These are phyloP conservation scores for Xeromyces bisporus DNA, from an alignment of 495 filamentous ascomycete species.

Conservation along the genomic window DNA sequence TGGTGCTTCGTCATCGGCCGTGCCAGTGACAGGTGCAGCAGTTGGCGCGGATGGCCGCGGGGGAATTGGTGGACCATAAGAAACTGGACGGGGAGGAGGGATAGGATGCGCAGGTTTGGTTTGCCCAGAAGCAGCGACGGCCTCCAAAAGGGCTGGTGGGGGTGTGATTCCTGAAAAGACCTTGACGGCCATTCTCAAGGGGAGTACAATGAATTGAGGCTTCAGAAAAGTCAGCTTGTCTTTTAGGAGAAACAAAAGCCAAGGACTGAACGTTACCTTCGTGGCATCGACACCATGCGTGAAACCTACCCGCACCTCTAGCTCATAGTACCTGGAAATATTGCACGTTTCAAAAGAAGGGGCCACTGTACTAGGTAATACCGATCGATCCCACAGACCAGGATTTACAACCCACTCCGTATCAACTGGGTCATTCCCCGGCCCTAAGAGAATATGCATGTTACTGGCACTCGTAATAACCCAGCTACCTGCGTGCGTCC, in stretches of 20 bases:
- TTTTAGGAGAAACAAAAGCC: constrained; percentile 1
- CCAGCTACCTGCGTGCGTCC: constrained; percentile 51
- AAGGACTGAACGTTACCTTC: constrained; percentile 27
- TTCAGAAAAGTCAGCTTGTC: constrained; percentile 15
- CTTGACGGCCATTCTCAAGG: constrained; percentile 58
- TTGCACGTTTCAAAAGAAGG: constrained; percentile 85
- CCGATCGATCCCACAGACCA: constrained; percentile 46
- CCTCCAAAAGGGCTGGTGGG: constrained; percentile 54
- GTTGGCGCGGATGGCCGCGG: constrained; percentile 14
- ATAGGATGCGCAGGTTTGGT: constrained; percentile 9
- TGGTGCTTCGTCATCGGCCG: constrained; percentile 42
- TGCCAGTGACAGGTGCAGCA: constrained; percentile 12
- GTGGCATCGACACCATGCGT: constrained; percentile 35
- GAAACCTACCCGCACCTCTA: constrained; percentile 68
- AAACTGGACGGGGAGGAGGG: constrained; percentile 9
- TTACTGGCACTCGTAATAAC: constrained; percentile 50
- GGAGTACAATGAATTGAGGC: constrained; percentile 55
- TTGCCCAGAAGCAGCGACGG: constrained; percentile 32
- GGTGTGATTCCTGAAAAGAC: constrained; percentile 88
- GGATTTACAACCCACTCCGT: constrained; percentile 51
- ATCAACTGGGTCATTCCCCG: constrained; percentile 38
- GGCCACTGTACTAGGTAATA: constrained; percentile 67
- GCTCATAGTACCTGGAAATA: constrained; percentile 58
- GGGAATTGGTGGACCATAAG: constrained; percentile 19
- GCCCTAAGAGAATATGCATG: constrained; percentile 44